A percentile compares a stretch with the other conserved stretches of the same genome.
Conservation (phyloP, 495 filamentous ascomycete species). For the Penicillium paxilli region DNA sequence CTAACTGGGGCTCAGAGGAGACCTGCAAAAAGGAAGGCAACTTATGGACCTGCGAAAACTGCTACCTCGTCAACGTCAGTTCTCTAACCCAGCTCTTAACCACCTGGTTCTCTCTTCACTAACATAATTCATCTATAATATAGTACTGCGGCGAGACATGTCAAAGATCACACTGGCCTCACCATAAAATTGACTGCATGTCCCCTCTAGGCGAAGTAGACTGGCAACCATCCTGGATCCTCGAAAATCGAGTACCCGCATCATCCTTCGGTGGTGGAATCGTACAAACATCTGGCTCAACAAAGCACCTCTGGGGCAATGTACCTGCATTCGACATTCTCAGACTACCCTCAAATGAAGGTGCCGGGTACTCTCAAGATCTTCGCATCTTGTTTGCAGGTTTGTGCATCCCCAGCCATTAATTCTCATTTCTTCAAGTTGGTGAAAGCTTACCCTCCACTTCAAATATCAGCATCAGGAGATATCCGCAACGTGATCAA, state of each 20-base stretch:
- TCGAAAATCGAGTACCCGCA: conserved; percentile 7
- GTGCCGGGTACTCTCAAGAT: conserved; percentile 23
- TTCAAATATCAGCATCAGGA: conserved; percentile 50
- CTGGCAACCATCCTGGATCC: conserved; percentile 17
- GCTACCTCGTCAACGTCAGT: too few relatives aligned
- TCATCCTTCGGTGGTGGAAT: not conserved
- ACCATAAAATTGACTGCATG: conserved; percentile 12
- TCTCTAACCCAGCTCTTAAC: too few relatives aligned
- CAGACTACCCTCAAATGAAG: conserved; percentile 42
- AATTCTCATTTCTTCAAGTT: not conserved
- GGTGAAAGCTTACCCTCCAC: too few relatives aligned
- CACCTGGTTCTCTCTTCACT: too few relatives aligned
- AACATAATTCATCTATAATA: conserved; percentile 16
- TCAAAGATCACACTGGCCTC: conserved; percentile 15
- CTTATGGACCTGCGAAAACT: too few relatives aligned
- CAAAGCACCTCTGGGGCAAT: conserved; percentile 36
- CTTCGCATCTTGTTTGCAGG: conserved; percentile 41
- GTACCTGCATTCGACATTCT: conserved; percentile 46
- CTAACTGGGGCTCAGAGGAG: too few relatives aligned
- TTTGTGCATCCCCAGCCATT: conserved; percentile 13
- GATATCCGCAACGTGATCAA: conserved; percentile 46
- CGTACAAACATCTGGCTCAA: not conserved
- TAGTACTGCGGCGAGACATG: conserved; percentile 8
- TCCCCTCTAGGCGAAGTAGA: conserved; percentile 7
- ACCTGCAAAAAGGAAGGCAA: too few relatives aligned